Conservation (phyloP, 1,139 yeast species). For the Taphrina communis region DNA sequence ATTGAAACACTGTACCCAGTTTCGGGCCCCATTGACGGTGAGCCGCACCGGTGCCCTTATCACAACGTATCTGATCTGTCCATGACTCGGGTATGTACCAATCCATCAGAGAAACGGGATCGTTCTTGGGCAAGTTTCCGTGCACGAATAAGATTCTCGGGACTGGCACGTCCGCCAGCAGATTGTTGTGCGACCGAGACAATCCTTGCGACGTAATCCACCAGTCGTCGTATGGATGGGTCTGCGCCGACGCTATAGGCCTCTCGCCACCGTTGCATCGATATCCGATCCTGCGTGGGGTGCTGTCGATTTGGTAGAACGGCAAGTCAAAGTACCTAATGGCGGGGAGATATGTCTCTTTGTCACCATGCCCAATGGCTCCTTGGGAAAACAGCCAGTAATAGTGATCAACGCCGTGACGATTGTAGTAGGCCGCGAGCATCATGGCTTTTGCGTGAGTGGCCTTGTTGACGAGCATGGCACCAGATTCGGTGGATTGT, state of each 20-base stretch:
- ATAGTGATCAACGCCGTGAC: constrained; percentile 77
- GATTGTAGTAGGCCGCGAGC: constrained; percentile 74
- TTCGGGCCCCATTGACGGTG: constrained; percentile 33
- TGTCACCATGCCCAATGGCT: constrained; percentile 88
- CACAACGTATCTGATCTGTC: constrained; percentile 17
- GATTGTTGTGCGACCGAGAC: constrained; percentile 1
- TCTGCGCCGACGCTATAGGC: constrained; percentile 27
- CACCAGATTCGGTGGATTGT: constrained; percentile 81
- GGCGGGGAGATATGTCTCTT: constrained; percentile 70
- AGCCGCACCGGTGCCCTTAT: constrained; percentile 26
- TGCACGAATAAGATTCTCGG: constrained; percentile 33
- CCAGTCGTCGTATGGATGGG: constrained; percentile 29
- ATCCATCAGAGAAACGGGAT: constrained; percentile 16
- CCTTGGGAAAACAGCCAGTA: constrained; percentile 88
- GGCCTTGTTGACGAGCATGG: constrained; percentile 69
- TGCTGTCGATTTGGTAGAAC: constrained; percentile 24
- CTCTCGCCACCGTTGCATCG: constrained; percentile 22
- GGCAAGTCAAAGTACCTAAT: constrained; percentile 7
- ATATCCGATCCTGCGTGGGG: constrained; percentile 29
- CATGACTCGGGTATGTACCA: constrained; percentile 21
- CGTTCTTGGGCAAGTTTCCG: constrained; percentile 28
- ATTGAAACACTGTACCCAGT: not conserved
- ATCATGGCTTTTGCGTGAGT: constrained; percentile 69
- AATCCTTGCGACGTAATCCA: constrained; percentile 7
- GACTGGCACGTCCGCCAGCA: constrained; percentile 17